Evolutionary conservation across 768 basidiomycete genomes (phyloP).

Genomic region (Lentinula detonsa): DNA sequence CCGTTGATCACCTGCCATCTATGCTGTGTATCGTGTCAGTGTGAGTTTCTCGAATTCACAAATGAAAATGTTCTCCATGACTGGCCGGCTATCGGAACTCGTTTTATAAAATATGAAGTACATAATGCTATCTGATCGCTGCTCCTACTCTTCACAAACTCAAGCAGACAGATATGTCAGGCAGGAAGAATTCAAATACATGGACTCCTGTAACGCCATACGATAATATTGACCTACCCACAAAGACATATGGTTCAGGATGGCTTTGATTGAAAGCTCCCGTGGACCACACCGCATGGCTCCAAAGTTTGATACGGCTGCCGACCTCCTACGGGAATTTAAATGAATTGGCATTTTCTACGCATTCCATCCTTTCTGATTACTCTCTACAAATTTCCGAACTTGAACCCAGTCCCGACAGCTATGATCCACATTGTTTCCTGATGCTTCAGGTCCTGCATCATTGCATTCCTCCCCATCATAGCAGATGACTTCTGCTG

Average conservation of each 20-base stretch:
- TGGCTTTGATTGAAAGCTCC: too few species aligned
- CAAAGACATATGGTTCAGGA: too few species aligned
- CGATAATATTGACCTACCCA: too few species aligned
- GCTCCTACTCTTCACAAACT: not conserved
- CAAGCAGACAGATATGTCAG: not conserved
- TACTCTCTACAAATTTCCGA: constrained; percentile 7
- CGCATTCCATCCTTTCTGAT: constrained; percentile 5
- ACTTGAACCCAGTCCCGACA: constrained; percentile 12
- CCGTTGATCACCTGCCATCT: too few species aligned
- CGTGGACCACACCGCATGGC: too few species aligned
- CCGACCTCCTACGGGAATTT: too few species aligned
- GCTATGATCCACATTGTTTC: constrained; percentile 5
- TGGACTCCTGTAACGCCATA: too few species aligned
- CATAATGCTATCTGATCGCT: not conserved
- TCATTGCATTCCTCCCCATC: constrained; percentile 3
- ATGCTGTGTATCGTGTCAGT: too few species aligned
- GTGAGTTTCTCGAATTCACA: too few species aligned
- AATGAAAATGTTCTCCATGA: too few species aligned
- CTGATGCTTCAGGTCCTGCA: constrained; percentile 4
- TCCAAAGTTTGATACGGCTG: too few species aligned
- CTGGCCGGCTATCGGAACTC: too few species aligned
- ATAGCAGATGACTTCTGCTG: constrained; percentile 2
- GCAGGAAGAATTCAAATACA: not conserved
- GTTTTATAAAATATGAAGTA: not conserved
- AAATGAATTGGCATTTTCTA: not conserved